Percentiles rank a stretch among this genome's conserved stretches.
These are phyloP conservation scores for Metschnikowia baotianmanensis DNA, from an alignment of 805 yeast species.

Conservation along the genomic window DNA sequence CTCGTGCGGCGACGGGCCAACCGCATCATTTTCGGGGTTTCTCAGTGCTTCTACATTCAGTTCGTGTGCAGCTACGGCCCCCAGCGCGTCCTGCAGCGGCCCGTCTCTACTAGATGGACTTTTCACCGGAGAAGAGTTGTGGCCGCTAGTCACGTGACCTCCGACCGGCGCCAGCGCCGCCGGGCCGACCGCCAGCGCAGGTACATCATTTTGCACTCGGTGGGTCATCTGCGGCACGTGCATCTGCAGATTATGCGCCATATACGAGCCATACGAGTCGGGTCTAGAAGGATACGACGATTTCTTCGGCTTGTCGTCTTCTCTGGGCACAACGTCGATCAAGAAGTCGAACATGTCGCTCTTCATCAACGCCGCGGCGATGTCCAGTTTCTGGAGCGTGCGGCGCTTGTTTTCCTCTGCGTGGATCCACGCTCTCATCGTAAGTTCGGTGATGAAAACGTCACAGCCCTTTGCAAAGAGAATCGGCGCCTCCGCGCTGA, in stretches of 20 bases:
- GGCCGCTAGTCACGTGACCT: not conserved
- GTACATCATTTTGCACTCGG: too few species aligned
- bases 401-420: slow-evolving; percentile 96
- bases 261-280: slow-evolving; percentile 20
- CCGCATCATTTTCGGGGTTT: too few species aligned
- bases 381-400: slow-evolving; percentile 90
- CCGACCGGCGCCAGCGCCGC: not conserved
- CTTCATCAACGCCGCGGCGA: slow-evolving; percentile 91
- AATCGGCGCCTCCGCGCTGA: slow-evolving; percentile 97
- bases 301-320: slow-evolving; percentile 62
- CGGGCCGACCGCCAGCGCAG: not conserved
- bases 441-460: slow-evolving; percentile 90
- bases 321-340: slow-evolving; percentile 94
- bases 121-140: too few species aligned
- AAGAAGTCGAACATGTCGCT: slow-evolving; percentile 97
- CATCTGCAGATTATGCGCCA: slow-evolving; percentile 14
- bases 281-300: slow-evolving; percentile 24
- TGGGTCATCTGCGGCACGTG: slow-evolving; percentile 10
- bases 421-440: slow-evolving; percentile 99
- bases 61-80: too few species aligned
- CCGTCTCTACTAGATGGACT: too few species aligned
- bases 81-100: too few species aligned
- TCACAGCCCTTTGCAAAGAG: slow-evolving; percentile 98
- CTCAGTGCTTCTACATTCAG: too few species aligned
- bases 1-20: too few species aligned